phyloP scores from a whole-genome alignment of 345 rosid species.

The Dipteronia sinensis region DNA sequence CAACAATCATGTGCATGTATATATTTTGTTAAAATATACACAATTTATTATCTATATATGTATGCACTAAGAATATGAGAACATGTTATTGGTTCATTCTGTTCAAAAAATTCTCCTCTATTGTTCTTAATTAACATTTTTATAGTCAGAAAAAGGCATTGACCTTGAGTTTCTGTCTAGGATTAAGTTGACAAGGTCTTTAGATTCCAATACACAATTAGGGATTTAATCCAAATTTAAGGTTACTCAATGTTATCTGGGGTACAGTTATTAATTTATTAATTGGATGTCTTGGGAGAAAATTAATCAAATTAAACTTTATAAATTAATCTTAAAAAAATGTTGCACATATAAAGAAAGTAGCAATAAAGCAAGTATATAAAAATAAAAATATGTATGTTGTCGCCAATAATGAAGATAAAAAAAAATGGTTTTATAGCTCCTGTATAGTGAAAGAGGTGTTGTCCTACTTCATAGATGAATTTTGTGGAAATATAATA shows the following conservation, averaged over 20 bases:
- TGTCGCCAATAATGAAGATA: neutral
- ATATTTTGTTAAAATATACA: neutral
- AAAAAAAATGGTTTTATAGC: no score
- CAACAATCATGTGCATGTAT: constrained; percentile 16
- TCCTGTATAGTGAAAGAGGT: neutral
- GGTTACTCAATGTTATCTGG: no score
- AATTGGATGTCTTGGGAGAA: neutral
- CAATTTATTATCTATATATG: neutral
- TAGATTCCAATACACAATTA: neutral
- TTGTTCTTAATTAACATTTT: neutral
- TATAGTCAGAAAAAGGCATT: neutral
- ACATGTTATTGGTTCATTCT: constrained; percentile 9
- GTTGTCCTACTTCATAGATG: neutral
- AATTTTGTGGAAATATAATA: neutral
- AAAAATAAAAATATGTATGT: no score
- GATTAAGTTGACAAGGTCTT: constrained; percentile 11
- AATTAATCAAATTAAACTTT: neutral
- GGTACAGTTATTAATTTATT: neutral
- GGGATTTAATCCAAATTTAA: neutral
- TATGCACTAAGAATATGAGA: constrained; percentile 8
- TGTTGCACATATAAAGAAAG: no score
- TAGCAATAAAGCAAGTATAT: no score
- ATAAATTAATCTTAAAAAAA: no score
- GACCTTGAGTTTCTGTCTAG: constrained; percentile 2
- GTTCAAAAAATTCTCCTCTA: neutral